Evolutionary conservation across 2,329 filamentous ascomycete species (phyloP).

Genomic region (Penicillium sp.): DNA sequence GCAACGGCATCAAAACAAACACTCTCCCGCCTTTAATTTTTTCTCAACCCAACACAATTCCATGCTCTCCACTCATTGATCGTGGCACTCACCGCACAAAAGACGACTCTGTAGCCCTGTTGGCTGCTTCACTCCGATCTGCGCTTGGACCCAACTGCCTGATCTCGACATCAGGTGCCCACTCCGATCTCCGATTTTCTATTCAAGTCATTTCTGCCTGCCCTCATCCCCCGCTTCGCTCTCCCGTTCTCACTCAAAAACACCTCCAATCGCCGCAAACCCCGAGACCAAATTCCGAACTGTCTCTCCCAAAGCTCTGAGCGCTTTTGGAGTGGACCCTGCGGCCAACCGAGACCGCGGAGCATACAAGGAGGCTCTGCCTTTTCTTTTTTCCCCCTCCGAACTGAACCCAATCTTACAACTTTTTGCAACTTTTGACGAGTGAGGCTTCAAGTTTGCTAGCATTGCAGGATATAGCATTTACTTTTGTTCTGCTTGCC

Average conservation of each 20-base stretch:
- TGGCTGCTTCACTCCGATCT: slow-evolving; percentile 12
- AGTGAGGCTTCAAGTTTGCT: not conserved
- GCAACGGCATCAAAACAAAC: slow-evolving; percentile 28
- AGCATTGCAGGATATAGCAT: not conserved
- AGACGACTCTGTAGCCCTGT: not conserved
- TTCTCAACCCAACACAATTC: slow-evolving; percentile 12
- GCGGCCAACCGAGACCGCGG: slow-evolving; percentile 15
- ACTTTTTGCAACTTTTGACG: not conserved
- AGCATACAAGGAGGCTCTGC: slow-evolving; percentile 9
- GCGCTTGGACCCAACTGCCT: slow-evolving; percentile 28
- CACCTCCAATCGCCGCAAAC: slow-evolving; percentile 5
- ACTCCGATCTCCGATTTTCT: slow-evolving; percentile 16
- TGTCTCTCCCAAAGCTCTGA: slow-evolving; percentile 10
- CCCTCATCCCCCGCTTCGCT: not conserved
- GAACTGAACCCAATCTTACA: not conserved
- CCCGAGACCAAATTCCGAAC: not conserved
- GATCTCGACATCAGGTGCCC: slow-evolving; percentile 28
- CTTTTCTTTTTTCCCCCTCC: not conserved
- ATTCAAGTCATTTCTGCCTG: slow-evolving; percentile 2
- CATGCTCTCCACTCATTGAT: slow-evolving; percentile 6
- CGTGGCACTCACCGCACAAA: slow-evolving; percentile 11
- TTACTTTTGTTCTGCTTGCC: not conserved
- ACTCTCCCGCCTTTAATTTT: slow-evolving; percentile 13
- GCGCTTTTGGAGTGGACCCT: slow-evolving; percentile 13
- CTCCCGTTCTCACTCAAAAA: not conserved